Evolutionary conservation across 2,329 filamentous ascomycete genomes (phyloP), one percentile per base, ranked within the genome.

Genomic region (Ophiostoma tasmaniense): DNA sequence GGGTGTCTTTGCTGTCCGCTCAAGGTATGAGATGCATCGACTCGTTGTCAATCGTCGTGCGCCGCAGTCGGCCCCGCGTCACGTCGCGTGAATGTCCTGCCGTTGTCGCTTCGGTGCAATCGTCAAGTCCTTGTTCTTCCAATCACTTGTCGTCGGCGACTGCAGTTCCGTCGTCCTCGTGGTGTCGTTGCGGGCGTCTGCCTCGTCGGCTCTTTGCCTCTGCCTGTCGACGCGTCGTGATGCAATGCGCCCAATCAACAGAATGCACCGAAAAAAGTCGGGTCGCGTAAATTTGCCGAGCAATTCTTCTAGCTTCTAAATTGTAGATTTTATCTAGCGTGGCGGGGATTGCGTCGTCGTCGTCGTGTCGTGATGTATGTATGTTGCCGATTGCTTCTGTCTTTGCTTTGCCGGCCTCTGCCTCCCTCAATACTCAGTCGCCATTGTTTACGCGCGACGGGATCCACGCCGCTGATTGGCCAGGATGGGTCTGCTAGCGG

Each of bases 371-470:
- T 35, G 11, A n/a, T 37, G 55, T 64, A 64, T 37, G 33, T 33
- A 39, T 37, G 61, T 64, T n/a, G 37, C 61, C 61, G 20, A 37
- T 22, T 64, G 33, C 33, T 64, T 37, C 37, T 13, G 20, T 33
- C 33, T 64, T 8, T 37, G 11, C 55, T 39, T 37, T 37, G 11
- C 55, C n/a, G 22, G 59, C 55, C 45, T 17, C 50, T 55, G 30
- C 30, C 50, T 55, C 50, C 50, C 50, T 55, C 50, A 55, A 8
- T 25, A 55, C 25, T 20, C 35, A 14, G 20, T 64, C 33, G 28
- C 61, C 33, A 64, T 64, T 65, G 64, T 65, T 65, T 65, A 65
- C 64, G 64, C 64, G 64, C 64, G 64, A 65, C 37, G 22, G n/a
- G 64, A 13, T 22, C 64, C 64, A 37, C 62, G 22, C 37, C 14